Percentiles rank a stretch among this genome's conserved stretches.
These are phyloP conservation scores for Cystofilobasidium capitatum DNA, from an alignment of 768 basidiomycete genomes.

Conservation along the genomic window DNA sequence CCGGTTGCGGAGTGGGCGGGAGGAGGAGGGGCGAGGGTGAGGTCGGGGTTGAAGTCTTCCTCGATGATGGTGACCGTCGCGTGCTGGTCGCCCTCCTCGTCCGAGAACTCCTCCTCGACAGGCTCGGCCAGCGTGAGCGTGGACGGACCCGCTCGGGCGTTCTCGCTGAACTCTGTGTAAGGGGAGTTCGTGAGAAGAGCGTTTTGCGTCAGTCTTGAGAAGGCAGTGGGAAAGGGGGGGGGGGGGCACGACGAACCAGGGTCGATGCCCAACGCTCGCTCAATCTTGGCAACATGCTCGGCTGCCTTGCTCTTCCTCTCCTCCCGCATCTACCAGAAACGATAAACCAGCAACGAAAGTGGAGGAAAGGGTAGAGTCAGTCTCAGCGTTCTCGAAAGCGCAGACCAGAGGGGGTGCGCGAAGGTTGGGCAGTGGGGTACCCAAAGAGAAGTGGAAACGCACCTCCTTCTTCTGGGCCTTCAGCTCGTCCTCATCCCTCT, in stretches of 20 bases:
- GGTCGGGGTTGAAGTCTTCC: conserved; percentile 24
- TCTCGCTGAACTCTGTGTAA: neutral
- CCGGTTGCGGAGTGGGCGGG: neutral
- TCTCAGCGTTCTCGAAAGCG: neutral
- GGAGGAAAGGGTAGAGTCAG: neutral
- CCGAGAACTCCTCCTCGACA: conserved; percentile 22
- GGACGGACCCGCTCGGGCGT: conserved; percentile 8
- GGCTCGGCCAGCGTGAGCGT: neutral
- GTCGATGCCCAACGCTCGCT: conserved; percentile 21
- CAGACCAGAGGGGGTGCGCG: neutral
- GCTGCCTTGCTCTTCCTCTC: conserved; percentile 20
- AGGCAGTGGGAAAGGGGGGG: neutral
- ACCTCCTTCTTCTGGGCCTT: conserved; percentile 6
- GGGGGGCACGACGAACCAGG: neutral
- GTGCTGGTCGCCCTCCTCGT: conserved; percentile 23
- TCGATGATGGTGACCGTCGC: conserved; percentile 25
- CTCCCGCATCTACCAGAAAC: conserved; percentile 14
- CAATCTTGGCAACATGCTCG: conserved; percentile 21
- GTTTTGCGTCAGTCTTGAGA: too few species aligned
- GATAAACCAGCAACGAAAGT: neutral
- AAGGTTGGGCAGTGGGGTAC: neutral
- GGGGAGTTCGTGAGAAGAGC: neutral
- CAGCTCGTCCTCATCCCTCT: conserved; percentile 20
- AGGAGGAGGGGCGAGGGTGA: neutral
- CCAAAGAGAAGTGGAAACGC: neutral